Evolutionary conservation across 306 rosid genomes (phyloP).

Genomic region (Prunus armeniaca): DNA sequence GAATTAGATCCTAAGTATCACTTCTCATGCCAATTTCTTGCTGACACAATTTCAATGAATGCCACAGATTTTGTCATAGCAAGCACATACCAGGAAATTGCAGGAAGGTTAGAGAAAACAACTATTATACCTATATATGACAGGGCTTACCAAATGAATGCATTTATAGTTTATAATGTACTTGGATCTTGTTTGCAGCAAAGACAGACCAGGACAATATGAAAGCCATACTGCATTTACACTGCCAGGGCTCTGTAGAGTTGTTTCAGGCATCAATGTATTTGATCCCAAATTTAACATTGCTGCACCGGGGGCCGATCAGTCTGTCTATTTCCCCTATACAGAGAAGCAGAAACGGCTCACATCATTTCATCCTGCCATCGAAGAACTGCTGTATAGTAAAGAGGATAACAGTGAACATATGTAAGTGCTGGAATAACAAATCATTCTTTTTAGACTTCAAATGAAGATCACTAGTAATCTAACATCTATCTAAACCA

Average conservation of each 20-base stretch:
- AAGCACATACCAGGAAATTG: slow-evolving; percentile 92
- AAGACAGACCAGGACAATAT: slow-evolving; percentile 88
- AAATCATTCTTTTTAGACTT: background rate
- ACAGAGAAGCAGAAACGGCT: slow-evolving; percentile 53
- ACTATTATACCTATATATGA: background rate
- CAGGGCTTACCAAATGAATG: background rate
- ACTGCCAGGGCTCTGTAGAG: slow-evolving; percentile 88
- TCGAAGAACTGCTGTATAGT: slow-evolving; percentile 73
- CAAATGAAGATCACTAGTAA: background rate
- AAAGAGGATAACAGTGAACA: slow-evolving; percentile 68
- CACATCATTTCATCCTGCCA: slow-evolving; percentile 51
- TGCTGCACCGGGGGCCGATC: slow-evolving; percentile 93
- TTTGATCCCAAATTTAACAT: slow-evolving; percentile 95
- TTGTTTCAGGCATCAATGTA: slow-evolving; percentile 88
- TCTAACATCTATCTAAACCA: slow-evolving; percentile 6
- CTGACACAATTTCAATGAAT: slow-evolving; percentile 86
- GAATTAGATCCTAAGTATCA: slow-evolving; percentile 85
- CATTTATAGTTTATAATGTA: slow-evolving; percentile 13
- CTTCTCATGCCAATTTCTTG: slow-evolving; percentile 90
- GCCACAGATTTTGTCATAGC: slow-evolving; percentile 89
- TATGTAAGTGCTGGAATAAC: slow-evolving; percentile 43
- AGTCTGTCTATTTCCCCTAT: slow-evolving; percentile 67
- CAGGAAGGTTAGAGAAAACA: slow-evolving; percentile 72
- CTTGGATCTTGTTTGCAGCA: slow-evolving; percentile 52
- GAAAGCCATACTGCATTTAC: slow-evolving; percentile 88